These are phyloP conservation scores for Geranium brycei DNA, from an alignment of 345 rosid species.

Conservation along the genomic window DNA sequence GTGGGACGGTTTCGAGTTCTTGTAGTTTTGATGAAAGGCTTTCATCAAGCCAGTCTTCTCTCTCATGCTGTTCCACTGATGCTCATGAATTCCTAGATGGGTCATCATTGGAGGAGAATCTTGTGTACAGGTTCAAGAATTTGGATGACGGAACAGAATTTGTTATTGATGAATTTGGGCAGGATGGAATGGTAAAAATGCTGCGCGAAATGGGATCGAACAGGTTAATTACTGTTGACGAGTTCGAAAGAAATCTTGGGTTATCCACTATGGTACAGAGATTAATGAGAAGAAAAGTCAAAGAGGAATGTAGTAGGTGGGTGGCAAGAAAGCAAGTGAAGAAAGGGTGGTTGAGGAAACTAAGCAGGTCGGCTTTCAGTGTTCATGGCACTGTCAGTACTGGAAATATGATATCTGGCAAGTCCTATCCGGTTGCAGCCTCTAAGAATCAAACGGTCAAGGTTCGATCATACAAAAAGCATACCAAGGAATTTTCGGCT, in stretches of 20 bases:
- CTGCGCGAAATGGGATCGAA: slow-evolving; percentile 26
- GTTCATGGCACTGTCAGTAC: slow-evolving; percentile 20
- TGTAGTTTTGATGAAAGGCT: slow-evolving; percentile 17
- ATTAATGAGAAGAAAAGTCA: slow-evolving; percentile 6
- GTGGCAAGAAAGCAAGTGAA: slow-evolving; percentile 22
- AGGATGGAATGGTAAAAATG: slow-evolving; percentile 17
- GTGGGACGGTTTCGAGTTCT: slow-evolving; percentile 27
- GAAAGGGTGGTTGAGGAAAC: slow-evolving; percentile 41
- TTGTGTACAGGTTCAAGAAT: slow-evolving; percentile 16
- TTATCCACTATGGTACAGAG: slow-evolving; percentile 20
- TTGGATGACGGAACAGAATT: slow-evolving; percentile 28
- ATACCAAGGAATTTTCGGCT: slow-evolving; percentile 52
- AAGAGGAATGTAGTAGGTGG: slow-evolving; percentile 10
- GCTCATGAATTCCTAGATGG: slow-evolving; percentile 19
- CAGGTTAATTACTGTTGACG: slow-evolving; percentile 37
- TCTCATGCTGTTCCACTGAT: slow-evolving; percentile 17
- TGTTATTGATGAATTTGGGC: slow-evolving; percentile 18
- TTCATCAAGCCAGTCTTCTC: slow-evolving; percentile 17
- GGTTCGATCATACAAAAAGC: slow-evolving; percentile 38
- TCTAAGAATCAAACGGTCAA: slow-evolving; percentile 26
- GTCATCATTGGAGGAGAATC: slow-evolving; percentile 9
- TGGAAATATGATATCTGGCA: slow-evolving; percentile 4
- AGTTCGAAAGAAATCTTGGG: slow-evolving; percentile 22
- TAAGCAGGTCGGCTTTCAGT: slow-evolving; percentile 23
- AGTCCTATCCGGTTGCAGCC: slow-evolving; percentile 21